phyloP scores from a whole-genome alignment of 2,329 filamentous ascomycete genomes.

The Diaporthe sp. region DNA sequence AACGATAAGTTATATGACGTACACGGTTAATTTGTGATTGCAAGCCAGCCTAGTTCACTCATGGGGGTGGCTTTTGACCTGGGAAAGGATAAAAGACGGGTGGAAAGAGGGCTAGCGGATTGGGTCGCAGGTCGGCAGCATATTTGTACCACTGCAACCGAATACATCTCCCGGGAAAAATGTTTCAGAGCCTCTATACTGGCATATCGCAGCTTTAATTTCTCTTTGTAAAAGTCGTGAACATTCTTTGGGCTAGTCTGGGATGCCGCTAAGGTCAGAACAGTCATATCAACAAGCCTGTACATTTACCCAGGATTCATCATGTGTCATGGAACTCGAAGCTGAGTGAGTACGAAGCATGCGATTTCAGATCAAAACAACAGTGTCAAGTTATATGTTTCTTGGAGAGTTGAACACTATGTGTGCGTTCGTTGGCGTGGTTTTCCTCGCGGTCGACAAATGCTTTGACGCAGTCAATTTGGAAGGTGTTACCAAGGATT shows the following conservation, averaged over 20 bases:
- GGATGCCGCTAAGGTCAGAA: not conserved
- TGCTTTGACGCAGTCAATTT: no score
- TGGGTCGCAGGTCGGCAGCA: not conserved
- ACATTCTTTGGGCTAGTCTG: not conserved
- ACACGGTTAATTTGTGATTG: not conserved
- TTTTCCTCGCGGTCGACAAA: no score
- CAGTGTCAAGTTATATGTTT: no score
- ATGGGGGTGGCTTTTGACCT: not conserved
- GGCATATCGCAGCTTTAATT: not conserved
- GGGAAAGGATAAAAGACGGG: no score
- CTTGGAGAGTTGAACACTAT: no score
- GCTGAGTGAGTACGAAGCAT: not conserved
- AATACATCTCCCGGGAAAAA: not conserved
- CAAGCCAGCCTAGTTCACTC: not conserved
- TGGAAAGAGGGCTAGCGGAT: not conserved
- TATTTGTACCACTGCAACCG: not conserved
- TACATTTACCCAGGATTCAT: not conserved
- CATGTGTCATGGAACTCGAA: not conserved
- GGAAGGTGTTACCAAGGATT: no score
- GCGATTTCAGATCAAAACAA: not conserved
- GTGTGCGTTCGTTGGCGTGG: no score
- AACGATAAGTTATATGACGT: not conserved
- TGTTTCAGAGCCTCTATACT: not conserved
- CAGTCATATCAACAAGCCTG: not conserved
- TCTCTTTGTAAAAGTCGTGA: not conserved